A percentile compares a stretch with the other conserved stretches of the same genome.
Conservation (phyloP, 2,329 filamentous ascomycete genomes). For the Dothiorella sarmentorum region DNA sequence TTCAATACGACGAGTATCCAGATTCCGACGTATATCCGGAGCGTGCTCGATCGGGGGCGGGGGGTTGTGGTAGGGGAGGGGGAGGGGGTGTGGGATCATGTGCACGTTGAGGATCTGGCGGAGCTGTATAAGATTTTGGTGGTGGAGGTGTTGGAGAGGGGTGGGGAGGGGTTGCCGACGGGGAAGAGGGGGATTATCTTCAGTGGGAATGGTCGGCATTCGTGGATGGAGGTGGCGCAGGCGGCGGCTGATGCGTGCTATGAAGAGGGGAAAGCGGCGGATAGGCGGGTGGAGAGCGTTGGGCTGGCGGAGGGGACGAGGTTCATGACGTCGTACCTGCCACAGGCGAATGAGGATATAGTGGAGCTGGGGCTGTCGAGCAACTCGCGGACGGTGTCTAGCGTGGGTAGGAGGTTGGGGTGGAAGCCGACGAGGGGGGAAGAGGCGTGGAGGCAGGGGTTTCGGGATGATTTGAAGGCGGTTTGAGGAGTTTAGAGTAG, state of each 20-base stretch:
- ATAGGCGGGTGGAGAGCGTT: slow-evolving; percentile 3
- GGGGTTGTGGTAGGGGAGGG: slow-evolving; percentile 8
- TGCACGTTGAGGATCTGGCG: slow-evolving; percentile 18
- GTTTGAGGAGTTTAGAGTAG: too few species aligned
- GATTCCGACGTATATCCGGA: slow-evolving; percentile 18
- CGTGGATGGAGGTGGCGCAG: slow-evolving; percentile 17
- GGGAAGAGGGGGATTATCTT: slow-evolving; percentile 17
- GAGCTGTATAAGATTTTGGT: slow-evolving; percentile 13
- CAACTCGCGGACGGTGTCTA: slow-evolving; percentile 3
- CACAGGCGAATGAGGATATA: background rate
- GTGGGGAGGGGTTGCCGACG: background rate
- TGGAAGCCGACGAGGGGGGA: slow-evolving; percentile 12
- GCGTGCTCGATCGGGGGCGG: background rate
- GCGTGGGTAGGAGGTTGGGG: slow-evolving; percentile 4
- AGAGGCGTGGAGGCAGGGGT: slow-evolving; percentile 5
- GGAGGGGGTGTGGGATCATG: slow-evolving; percentile 10
- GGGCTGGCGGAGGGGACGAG: slow-evolving; percentile 1
- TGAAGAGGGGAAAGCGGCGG: background rate
- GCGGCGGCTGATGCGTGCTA: slow-evolving; percentile 6
- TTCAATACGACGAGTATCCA: slow-evolving; percentile 22
- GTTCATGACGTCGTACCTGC: slow-evolving; percentile 1
- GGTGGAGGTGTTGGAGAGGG: background rate
- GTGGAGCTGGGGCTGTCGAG: slow-evolving; percentile 14
- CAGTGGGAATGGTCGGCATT: slow-evolving; percentile 7
- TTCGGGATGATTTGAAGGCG: too few species aligned